Percentiles rank a stretch among this genome's conserved stretches.
These are phyloP conservation scores for Nitzschia inconspicua DNA, from an alignment of 108 stramenopile genomes.

Conservation along the genomic window DNA sequence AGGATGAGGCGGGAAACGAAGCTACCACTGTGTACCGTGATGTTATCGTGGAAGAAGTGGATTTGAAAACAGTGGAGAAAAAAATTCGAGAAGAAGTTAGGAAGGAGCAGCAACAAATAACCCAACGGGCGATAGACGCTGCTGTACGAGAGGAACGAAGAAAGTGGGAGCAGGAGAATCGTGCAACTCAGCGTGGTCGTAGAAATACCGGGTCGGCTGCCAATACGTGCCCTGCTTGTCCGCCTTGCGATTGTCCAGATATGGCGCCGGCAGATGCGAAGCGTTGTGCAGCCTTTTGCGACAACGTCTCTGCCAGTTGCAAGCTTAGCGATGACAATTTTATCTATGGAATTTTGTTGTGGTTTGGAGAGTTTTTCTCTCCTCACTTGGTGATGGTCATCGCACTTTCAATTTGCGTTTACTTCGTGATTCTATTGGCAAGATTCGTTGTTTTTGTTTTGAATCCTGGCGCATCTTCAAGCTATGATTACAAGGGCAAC, in stretches of 20 bases:
- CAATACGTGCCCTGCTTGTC: constrained; percentile 26
- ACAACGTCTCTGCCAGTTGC: constrained; percentile 18
- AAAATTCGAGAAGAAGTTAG: constrained; percentile 39
- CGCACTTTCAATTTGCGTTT: not conserved
- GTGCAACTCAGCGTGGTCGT: constrained; percentile 3
- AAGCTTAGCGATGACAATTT: constrained; percentile 18
- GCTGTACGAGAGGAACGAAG: constrained; percentile 54
- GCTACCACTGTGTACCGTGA: constrained; percentile 77
- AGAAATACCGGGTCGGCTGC: not conserved
- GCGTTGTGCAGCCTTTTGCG: constrained; percentile 15
- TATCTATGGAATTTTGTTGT: constrained; percentile 14
- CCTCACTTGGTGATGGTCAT: constrained; percentile 7
- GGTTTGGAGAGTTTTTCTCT: constrained; percentile 20
- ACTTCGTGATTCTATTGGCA: constrained; percentile 1
- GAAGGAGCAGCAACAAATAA: constrained; percentile 29
- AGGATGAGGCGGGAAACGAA: constrained; percentile 80
- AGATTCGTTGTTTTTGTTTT: constrained; percentile 4
- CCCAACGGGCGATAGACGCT: constrained; percentile 36
- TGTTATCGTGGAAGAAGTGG: constrained; percentile 79
- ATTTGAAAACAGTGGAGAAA: constrained; percentile 57
- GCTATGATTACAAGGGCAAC: constrained; percentile 15
- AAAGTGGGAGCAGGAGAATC: constrained; percentile 29
- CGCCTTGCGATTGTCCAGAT: constrained; percentile 25
- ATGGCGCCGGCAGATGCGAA: not conserved
- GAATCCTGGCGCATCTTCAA: constrained; percentile 13